These are phyloP conservation scores for Penicillium sp. DNA, from an alignment of 2,329 filamentous ascomycete species.

Conservation along the genomic window DNA sequence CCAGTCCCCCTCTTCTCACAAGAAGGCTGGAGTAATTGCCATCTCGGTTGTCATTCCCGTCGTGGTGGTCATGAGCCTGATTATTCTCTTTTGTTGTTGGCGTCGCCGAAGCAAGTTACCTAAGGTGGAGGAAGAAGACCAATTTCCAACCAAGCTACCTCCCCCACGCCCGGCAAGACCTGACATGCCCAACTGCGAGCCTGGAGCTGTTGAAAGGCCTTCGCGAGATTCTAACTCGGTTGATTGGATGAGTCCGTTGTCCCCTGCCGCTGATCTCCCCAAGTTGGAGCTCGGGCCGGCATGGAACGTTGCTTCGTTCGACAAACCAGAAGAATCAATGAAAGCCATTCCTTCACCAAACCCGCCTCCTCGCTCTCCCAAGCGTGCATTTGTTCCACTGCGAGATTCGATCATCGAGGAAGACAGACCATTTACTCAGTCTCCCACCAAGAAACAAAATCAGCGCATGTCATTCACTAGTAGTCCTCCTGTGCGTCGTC, in stretches of 20 bases:
- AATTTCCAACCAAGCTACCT: conserved; percentile 23
- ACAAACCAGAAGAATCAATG: conserved; percentile 18
- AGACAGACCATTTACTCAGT: conserved; percentile 18
- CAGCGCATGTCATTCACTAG: conserved; percentile 31
- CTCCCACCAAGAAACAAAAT: conserved; percentile 24
- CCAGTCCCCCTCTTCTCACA: conserved; percentile 21
- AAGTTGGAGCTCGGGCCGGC: conserved; percentile 36
- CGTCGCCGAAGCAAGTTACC: conserved; percentile 31
- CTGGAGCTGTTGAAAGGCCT: conserved; percentile 18
- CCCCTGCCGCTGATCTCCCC: conserved; percentile 31
- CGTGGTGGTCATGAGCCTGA: conserved; percentile 27
- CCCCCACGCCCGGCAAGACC: conserved; percentile 22
- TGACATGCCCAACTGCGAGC: conserved; percentile 27
- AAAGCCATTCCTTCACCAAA: conserved; percentile 25
- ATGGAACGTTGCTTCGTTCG: conserved; percentile 32
- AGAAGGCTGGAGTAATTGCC: conserved; percentile 40
- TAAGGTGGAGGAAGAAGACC: conserved; percentile 21
- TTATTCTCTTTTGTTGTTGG: conserved; percentile 37
- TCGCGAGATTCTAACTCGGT: conserved; percentile 23
- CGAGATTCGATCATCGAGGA: conserved; percentile 23
- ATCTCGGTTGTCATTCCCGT: conserved; percentile 38
- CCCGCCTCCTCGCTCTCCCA: conserved; percentile 28
- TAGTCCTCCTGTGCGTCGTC: conserved; percentile 31
- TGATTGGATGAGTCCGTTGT: conserved; percentile 22
- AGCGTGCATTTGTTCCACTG: conserved; percentile 29